Conservation (phyloP, 2,329 filamentous ascomycete species). For the Aureobasidium lini region DNA sequence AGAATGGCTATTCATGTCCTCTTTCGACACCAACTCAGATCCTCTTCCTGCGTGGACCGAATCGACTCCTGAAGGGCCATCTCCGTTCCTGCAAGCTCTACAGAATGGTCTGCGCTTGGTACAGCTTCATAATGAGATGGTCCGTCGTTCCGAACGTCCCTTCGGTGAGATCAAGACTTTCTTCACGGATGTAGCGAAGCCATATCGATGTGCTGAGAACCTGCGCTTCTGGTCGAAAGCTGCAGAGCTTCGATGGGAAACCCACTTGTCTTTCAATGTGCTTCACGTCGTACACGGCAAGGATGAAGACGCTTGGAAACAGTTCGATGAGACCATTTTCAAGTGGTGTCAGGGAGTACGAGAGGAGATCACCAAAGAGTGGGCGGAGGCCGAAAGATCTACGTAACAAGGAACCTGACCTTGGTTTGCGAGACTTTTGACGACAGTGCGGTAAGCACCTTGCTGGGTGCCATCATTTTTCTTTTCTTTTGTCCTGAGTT, state of each 20-base stretch:
- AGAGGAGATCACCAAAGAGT: slow-evolving; percentile 73
- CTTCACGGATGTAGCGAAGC: slow-evolving; percentile 89
- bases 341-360: slow-evolving; percentile 77
- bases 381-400: slow-evolving; percentile 32
- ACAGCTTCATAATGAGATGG: slow-evolving; percentile 80
- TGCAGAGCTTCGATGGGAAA: slow-evolving; percentile 87
- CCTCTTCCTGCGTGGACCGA: slow-evolving; percentile 58
- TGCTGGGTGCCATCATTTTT: neutral
- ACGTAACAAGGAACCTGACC: neutral
- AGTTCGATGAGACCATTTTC: slow-evolving; percentile 76
- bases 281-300: slow-evolving; percentile 77
- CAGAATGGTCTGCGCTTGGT: slow-evolving; percentile 76
- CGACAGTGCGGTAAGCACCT: neutral
- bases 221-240: slow-evolving; percentile 94
- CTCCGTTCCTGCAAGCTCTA: slow-evolving; percentile 65
- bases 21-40: slow-evolving; percentile 55
- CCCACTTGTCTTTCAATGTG: slow-evolving; percentile 73
- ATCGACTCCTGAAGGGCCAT: slow-evolving; percentile 51
- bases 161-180: slow-evolving; percentile 86
- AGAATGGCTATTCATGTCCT: slow-evolving; percentile 73
- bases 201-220: slow-evolving; percentile 90
- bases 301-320: slow-evolving; percentile 61
- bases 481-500: neutral
- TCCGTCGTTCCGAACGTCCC: slow-evolving; percentile 73
- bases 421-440: neutral